Base-by-base conservation (phyloP, 192 early-diverging fungal species). In the Podila clonocystis region DNA sequence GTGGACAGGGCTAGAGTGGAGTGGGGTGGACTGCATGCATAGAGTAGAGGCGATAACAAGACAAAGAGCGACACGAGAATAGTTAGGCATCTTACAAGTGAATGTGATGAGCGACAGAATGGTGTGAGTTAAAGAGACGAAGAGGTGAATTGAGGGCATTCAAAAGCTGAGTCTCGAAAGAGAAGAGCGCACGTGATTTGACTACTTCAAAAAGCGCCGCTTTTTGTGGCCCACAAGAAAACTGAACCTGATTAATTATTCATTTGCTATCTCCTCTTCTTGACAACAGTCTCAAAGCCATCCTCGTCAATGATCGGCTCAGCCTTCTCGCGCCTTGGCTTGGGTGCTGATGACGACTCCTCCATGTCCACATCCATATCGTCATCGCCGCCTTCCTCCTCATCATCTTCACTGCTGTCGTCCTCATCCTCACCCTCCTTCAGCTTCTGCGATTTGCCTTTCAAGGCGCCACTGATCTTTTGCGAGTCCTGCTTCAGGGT, bases 291-390 rank as follows among this genome's bases (percentile, higher is more conserved):
- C 69, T 85, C 80, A 31, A 85, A 85, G 3, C 84, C 84, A 68
- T 85, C 84, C 45, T 85, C 79, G 34, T 85, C 84, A 65, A 85
- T 85, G 34, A 82, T 74, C 9, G 84, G 84, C 59, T 68, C 84
- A n/a, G 67, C 67, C 48, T 75, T 82, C 58, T 78, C 75, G 61
- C 49, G 45, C 26, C 58, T 67, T 61, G 68, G 45, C 33, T 33
- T 29, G 4, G 45, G 50, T 41, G 62, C 62, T 20, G 73, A 65
- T 4, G 82, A 38, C 17, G 62, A 59, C 34, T 60, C 75, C 6
- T 48, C 75, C 67, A 73, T 73, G 20, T 85, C 84, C n/a, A 85
- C 74, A 65, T 83, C 82, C 82, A 86, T 86, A 45, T 65, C 72
- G 11, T 63, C 74, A 30, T 60, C 67, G 12, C 62, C 74, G 8